phyloP scores from a whole-genome alignment of 306 rosid genomes.

The Prinsepia uniflora region DNA sequence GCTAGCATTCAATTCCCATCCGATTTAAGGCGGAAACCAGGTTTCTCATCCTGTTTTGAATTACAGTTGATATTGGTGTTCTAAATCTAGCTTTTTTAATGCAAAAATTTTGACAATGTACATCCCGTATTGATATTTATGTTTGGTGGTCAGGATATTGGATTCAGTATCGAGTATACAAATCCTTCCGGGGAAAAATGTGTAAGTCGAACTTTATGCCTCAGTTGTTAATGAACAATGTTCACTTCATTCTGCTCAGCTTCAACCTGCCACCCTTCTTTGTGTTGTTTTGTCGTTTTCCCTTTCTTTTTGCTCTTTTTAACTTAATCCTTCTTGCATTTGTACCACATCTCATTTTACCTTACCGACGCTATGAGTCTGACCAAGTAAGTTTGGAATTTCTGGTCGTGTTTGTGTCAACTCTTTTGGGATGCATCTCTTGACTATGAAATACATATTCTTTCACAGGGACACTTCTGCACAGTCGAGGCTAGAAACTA shows the following conservation, averaged over 20 bases:
- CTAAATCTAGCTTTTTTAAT: too few relatives aligned
- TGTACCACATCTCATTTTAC: slow-evolving; percentile 72
- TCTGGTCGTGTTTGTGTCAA: slow-evolving; percentile 16
- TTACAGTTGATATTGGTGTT: too few relatives aligned
- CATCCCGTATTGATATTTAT: slow-evolving; percentile 17
- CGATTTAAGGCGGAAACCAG: too few relatives aligned
- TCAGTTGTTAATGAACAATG: not conserved
- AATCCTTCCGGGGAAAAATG: slow-evolving; percentile 70
- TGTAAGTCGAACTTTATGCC: slow-evolving; percentile 46
- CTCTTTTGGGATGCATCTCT: slow-evolving; percentile 3
- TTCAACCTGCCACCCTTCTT: slow-evolving; percentile 16
- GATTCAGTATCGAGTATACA: slow-evolving; percentile 77
- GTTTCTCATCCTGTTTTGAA: too few relatives aligned
- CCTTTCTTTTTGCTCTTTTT: not conserved
- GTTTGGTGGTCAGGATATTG: slow-evolving; percentile 66
- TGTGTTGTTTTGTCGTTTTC: slow-evolving; percentile 1
- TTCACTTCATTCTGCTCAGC: not conserved
- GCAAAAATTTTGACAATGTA: slow-evolving; percentile 8
- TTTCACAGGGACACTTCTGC: slow-evolving; percentile 87
- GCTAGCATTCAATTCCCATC: too few relatives aligned
- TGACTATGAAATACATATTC: not conserved
- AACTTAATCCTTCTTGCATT: slow-evolving; percentile 16
- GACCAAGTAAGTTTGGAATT: slow-evolving; percentile 71
- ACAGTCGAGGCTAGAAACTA: slow-evolving; percentile 78
- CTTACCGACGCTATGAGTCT: slow-evolving; percentile 72